Percentiles rank a stretch among this genome's conserved stretches.
These are phyloP conservation scores for Mortierella sp. DNA, from an alignment of 371 early-diverging fungal genomes.

Conservation along the genomic window DNA sequence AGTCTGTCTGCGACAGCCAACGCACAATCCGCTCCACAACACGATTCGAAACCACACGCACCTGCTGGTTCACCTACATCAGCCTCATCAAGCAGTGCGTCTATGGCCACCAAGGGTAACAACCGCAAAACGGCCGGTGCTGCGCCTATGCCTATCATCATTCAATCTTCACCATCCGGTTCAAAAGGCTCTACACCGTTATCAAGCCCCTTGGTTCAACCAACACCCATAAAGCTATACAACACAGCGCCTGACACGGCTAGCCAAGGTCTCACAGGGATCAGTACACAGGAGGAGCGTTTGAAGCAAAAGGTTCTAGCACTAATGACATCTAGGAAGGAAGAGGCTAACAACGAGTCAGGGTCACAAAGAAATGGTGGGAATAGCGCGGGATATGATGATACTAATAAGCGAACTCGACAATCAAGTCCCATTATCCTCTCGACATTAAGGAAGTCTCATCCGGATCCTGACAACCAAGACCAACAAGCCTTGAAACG, in stretches of 20 bases:
- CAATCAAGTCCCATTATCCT: conserved; percentile 11
- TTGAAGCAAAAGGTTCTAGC: conserved; percentile 1
- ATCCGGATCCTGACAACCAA: conserved; percentile 6
- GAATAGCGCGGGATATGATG: background rate
- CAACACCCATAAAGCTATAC: background rate
- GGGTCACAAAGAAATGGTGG: background rate
- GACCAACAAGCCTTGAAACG: conserved; percentile 17
- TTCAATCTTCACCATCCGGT: background rate
- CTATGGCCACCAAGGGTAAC: no score
- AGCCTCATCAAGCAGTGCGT: no score
- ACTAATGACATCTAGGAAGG: background rate
- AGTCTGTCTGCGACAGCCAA: no score
- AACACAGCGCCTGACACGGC: background rate
- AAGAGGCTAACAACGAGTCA: background rate
- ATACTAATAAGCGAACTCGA: conserved; percentile 1
- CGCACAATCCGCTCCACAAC: no score
- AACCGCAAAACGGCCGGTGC: background rate
- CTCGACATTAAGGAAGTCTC: conserved; percentile 6
- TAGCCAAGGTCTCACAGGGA: background rate
- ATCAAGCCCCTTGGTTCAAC: background rate
- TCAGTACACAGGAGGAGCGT: conserved; percentile 12
- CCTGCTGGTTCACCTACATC: no score
- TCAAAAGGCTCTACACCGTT: background rate
- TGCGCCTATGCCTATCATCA: background rate
- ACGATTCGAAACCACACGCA: no score